Conservation (phyloP, 495 filamentous ascomycete genomes). For the Geopyxis carbonaria region DNA sequence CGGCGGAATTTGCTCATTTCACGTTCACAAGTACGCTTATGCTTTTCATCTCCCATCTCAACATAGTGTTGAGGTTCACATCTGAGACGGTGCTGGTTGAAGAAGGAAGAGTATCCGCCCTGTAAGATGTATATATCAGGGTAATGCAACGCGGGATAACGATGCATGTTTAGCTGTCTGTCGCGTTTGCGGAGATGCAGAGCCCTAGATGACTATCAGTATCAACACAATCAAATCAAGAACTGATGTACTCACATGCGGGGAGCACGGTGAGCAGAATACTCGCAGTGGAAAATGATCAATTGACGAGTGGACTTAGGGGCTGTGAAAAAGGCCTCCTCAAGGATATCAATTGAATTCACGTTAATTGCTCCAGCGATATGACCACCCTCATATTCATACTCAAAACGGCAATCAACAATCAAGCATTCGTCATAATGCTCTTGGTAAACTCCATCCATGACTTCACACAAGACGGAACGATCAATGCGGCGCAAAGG, state of each 20-base stretch:
- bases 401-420: constrained; percentile 95
- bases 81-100: constrained; percentile 50
- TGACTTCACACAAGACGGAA: constrained; percentile 60
- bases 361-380: constrained; percentile 84
- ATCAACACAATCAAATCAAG: not conserved
- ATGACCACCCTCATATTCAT: constrained; percentile 94
- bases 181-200: constrained; percentile 75
- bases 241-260: constrained; percentile 46
- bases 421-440: constrained; percentile 61
- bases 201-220: constrained; percentile 33
- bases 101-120: constrained; percentile 91
- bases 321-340: constrained; percentile 51
- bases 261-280: constrained; percentile 91
- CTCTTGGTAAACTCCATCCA: constrained; percentile 66
- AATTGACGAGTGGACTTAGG: constrained; percentile 50
- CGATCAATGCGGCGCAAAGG: constrained; percentile 77
- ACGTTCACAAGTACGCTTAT: constrained; percentile 78
- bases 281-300: constrained; percentile 93
- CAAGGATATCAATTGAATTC: constrained; percentile 81
- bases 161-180: constrained; percentile 60
- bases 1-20: constrained; percentile 78
- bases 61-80: constrained; percentile 93
- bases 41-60: constrained; percentile 80
- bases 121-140: constrained; percentile 95
- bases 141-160: constrained; percentile 75